Base-by-base conservation (phyloP, 805 yeast species). In the Pichia kluyveri region DNA sequence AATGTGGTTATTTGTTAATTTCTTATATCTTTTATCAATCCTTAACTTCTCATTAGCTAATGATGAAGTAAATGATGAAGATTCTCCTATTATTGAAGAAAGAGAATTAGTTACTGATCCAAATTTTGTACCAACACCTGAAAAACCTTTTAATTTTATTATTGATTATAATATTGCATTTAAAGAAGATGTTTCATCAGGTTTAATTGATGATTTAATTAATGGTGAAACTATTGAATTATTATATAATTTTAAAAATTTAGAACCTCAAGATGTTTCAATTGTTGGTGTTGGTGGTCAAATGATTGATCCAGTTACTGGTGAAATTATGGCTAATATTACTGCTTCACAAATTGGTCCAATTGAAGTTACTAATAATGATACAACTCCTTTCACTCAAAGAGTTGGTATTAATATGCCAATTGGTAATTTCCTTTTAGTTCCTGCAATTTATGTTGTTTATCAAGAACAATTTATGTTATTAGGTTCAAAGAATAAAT, bases 271-370 rank as follows among this genome's bases (percentile, higher is more conserved):
- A 15, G 71, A 71, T 6, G 69, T 76, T 40, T 68, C 75, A 19
- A 64, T 86, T 47, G 76, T 80, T 42, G 93, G 88, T 50, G 77
- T 82, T 48, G 83, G 86, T 46, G 93, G 93, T 47, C 59, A 72
- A 46, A 72, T 85, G 64, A 68, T 73, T 48, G 72, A 79, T 50
- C 79, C 85, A 27, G 67, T 66, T 51, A 71, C 75, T 44, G 77
- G 80, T 50, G 73, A 71, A 42, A 55, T 70, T 43, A 60, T 66
- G 30, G 79, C 82, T 54, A 85, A 86, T 62, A 69, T 86, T 60
- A 79, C 93, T 27, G 75, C 79, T 45, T 75, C 80, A 44, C 69
- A 76, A 47, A 63, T 84, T 47, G 90, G 85, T 15, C 87, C 89
- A 17, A 51, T 81, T 45, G 55, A 61, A 9, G 68, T 83, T 48